Evolutionary conservation across 306 rosid genomes (phyloP), one percentile per base, ranked within the genome.

Genomic region (Dalbergia cultrata): DNA sequence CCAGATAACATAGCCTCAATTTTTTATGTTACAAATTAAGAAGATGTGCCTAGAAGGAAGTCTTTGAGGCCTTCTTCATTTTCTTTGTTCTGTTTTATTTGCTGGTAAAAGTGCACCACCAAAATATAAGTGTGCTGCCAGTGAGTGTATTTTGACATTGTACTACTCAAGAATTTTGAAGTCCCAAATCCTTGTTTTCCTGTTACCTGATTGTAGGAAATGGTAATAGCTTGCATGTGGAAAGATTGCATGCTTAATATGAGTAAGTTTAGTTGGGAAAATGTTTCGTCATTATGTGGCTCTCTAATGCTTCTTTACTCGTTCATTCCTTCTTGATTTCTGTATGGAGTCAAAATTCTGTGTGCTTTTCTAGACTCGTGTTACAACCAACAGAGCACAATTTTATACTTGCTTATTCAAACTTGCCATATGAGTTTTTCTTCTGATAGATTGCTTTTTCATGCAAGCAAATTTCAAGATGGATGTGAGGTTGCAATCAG

Each of bases 1-100:
- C 52, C 80, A 76, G 31, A 50, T 76, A 34, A 64, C 80, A 62
- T 75, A 75, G 67, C 10, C 1, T 12, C 13, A 11, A 2, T 47
- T 47, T 47, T 4, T 47, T 3, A 47, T 47, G 13, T 47, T 47
- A 47, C 53, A 47, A 10, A 47, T 47, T 45, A 10, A 11, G 53
- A 9, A 47, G 53, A 47, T 45, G 53, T 9, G 13, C 13, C 6
- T 47, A 47, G 4, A 47, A 47, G 3, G 53, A 37, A 5, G 7
- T 7, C 7, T 37, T 5, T 37, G 41, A 5, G 41, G 41, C 41
- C 41, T 4, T 37, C 7, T 37, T 37, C 41, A 37, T 37, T 37
- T 37, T 37, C 41, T 0, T 37, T 37, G 8, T 37, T 37, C 53
- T 47, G 13, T 47, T 47, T 47, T 47, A 11, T 47, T 47, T 11